Evolutionary conservation across 2,329 filamentous ascomycete species (phyloP).

Genomic region (Cladophialophora bantiana): DNA sequence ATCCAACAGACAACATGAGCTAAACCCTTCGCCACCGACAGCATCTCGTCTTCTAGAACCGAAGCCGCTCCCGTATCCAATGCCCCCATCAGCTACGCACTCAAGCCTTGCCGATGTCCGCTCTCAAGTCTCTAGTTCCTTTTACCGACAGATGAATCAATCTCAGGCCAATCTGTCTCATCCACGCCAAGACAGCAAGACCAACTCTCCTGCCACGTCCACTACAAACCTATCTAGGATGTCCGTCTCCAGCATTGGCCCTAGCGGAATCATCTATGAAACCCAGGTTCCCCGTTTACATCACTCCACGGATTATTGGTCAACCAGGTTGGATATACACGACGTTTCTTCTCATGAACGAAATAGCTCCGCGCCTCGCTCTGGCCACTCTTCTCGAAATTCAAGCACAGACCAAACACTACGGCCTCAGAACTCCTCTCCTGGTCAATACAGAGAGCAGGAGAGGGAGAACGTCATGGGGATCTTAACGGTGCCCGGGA

Average conservation of each 20-base stretch:
- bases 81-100: not conserved
- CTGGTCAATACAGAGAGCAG: slow-evolving; percentile 7
- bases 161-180: slow-evolving; percentile 26
- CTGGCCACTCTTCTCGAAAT: not conserved
- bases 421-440: not conserved
- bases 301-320: slow-evolving; percentile 24
- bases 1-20: not conserved
- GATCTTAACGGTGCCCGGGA: slow-evolving; percentile 34
- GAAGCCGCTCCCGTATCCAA: slow-evolving; percentile 13
- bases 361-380: not conserved
- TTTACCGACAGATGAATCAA: slow-evolving; percentile 26
- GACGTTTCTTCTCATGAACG: slow-evolving; percentile 5
- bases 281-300: slow-evolving; percentile 23
- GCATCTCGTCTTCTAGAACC: slow-evolving; percentile 2
- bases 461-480: slow-evolving; percentile 26
- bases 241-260: slow-evolving; percentile 26
- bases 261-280: slow-evolving; percentile 31
- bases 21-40: not conserved
- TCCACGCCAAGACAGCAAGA: slow-evolving; percentile 8
- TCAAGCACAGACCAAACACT: slow-evolving; percentile 9
- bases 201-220: not conserved
- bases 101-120: not conserved
- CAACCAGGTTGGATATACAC: slow-evolving; percentile 20
- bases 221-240: slow-evolving; percentile 10
- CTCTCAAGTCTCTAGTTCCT: slow-evolving; percentile 13